Base-by-base conservation (phyloP, 306 rosid genomes). In the Castanea mollissima region DNA sequence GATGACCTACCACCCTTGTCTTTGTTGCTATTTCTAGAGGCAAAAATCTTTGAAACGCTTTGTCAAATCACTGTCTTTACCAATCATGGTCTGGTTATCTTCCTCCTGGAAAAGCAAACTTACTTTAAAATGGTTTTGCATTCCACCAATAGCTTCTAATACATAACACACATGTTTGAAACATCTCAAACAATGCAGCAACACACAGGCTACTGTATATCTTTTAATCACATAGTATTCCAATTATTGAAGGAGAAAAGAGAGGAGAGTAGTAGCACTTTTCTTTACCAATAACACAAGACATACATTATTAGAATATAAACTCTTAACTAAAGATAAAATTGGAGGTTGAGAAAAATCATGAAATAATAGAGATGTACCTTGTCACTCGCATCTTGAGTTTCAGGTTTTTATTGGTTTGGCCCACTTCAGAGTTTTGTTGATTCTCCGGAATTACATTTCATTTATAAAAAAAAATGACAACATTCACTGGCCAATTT, bases 1-100 rank as follows among this genome's bases (percentile, higher is more conserved):
- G 97, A 85, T 64, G 98, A 89, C 83, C 85, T 90, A 4, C 96
- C 91, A 74, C 94, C 98, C 82, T 94, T 94, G 89, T 89, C 97
- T 84, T 94, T 92, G 87, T 91, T 87, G 51, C 86, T 83, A 75
- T 92, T 91, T 85, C 97, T 83, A 10, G 97, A 87, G 56, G 90
- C 77, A 67, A 23, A 31, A 75, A 58, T 49, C 86, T 82, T 52
- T 84, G 77, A 92, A 87, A 35, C 90, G 86, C 87, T 74, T 92
- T 0, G 15, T 62, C 12, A 92, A 91, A 78, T 90, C 89, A 21
- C 85, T 76, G 15, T 88, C 97, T 58, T 85, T 75, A 74, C 74
- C 90, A 51, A 74, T 79, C 32, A 10, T 83, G 16, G 76, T 25
- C 79, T 81, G 55, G 32, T 76, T 55, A 41, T 69, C 70, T 69